Evolutionary conservation across 768 basidiomycete species (phyloP).

Genomic region (Boletus edulis): DNA sequence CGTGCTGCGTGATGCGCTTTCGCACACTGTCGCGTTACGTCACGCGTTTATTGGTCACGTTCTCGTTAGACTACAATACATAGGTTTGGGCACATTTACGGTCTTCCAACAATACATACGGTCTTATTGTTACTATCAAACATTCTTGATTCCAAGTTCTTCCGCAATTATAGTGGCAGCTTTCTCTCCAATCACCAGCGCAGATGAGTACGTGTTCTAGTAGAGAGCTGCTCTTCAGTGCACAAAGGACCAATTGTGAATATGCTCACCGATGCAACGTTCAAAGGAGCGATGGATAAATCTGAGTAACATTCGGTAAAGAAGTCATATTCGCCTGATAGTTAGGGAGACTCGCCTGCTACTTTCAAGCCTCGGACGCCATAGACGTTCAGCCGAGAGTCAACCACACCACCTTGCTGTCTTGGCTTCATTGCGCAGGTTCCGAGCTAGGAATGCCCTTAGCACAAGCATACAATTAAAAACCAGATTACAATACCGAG

Average conservation of each 20-base stretch:
- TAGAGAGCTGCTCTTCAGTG: background rate
- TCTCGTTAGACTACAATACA: background rate
- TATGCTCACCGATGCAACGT: slow-evolving; percentile 33
- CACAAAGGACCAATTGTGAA: background rate
- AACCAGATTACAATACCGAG: slow-evolving; percentile 20
- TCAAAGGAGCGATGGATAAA: slow-evolving; percentile 39
- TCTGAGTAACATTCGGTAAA: slow-evolving; percentile 20
- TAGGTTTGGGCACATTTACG: too few species aligned
- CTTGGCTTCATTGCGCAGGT: slow-evolving; percentile 69
- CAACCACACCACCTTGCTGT: slow-evolving; percentile 58
- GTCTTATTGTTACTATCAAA: slow-evolving; percentile 1
- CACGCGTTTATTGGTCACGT: slow-evolving; percentile 30
- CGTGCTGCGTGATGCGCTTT: slow-evolving; percentile 5
- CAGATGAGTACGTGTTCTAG: slow-evolving; percentile 26
- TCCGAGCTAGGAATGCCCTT: slow-evolving; percentile 41
- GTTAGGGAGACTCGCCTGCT: slow-evolving; percentile 37
- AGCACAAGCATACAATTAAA: background rate
- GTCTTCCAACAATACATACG: too few species aligned
- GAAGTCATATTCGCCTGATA: background rate
- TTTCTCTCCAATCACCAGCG: slow-evolving; percentile 27
- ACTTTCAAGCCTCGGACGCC: slow-evolving; percentile 58
- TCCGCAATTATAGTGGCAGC: slow-evolving; percentile 20
- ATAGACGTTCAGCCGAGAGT: slow-evolving; percentile 61
- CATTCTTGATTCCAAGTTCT: slow-evolving; percentile 18
- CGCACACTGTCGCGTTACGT: slow-evolving; percentile 25